Evolutionary conservation across 2,329 filamentous ascomycete species (phyloP).

Genomic region (Trichoderma breve): DNA sequence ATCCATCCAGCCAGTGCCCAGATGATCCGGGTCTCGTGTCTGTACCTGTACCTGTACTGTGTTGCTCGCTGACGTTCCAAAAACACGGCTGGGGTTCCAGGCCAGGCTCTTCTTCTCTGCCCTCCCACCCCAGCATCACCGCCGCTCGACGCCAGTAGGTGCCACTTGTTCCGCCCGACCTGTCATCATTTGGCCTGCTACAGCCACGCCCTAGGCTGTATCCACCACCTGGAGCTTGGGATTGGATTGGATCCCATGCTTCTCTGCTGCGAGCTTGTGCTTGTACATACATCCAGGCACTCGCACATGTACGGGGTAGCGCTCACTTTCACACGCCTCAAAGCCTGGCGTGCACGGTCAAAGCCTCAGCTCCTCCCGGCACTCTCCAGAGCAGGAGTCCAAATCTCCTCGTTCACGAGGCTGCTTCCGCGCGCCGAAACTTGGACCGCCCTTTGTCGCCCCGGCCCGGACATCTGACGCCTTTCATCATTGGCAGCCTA

Average conservation of each 20-base stretch:
- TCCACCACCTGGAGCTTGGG: not conserved
- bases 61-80: not conserved
- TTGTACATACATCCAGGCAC: constrained; percentile 1
- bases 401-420: constrained; percentile 20
- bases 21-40: not conserved
- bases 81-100: not conserved
- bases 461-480: constrained; percentile 10
- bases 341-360: constrained; percentile 12
- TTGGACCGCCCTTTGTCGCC: constrained; percentile 11
- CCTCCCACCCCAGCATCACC: constrained; percentile 13
- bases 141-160: constrained; percentile 22
- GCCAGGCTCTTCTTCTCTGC: not conserved
- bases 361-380: constrained; percentile 16
- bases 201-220: constrained; percentile 19
- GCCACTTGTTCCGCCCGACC: constrained; percentile 22
- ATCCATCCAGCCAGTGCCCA: not conserved
- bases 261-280: not conserved
- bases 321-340: constrained; percentile 16
- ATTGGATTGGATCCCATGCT: constrained; percentile 1
- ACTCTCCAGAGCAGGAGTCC: not conserved
- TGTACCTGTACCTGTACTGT: not conserved
- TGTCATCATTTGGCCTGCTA: constrained; percentile 22
- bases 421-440: constrained; percentile 20
- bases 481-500: constrained; percentile 14
- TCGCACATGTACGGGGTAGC: constrained; percentile 13